Conservation (phyloP, 768 basidiomycete genomes). For the Naganishia kalamii region DNA sequence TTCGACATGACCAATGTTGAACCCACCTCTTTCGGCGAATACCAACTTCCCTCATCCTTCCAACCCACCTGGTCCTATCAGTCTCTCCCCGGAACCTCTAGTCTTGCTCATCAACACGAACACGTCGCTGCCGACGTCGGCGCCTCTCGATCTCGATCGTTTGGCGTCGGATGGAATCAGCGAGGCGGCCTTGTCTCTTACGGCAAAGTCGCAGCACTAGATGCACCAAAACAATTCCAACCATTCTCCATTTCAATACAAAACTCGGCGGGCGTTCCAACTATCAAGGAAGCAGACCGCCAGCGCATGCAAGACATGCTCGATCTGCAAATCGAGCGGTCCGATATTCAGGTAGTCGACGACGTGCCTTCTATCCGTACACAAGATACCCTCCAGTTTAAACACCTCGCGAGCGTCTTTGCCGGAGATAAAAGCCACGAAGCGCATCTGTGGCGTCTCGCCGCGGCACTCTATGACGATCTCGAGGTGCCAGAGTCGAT, state of each 20-base stretch:
- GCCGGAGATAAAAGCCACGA: constrained; percentile 65
- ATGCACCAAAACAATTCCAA: neutral
- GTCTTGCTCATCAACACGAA: constrained; percentile 10
- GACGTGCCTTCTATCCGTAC: constrained; percentile 12
- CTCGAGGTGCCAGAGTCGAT: constrained; percentile 56
- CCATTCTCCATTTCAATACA: neutral
- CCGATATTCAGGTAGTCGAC: neutral
- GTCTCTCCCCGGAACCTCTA: constrained; percentile 5
- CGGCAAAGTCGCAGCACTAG: constrained; percentile 5
- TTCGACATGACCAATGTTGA: constrained; percentile 16
- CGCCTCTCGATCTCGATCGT: constrained; percentile 2
- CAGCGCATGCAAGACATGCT: constrained; percentile 10
- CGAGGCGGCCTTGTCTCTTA: constrained; percentile 13
- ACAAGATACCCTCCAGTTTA: constrained; percentile 59
- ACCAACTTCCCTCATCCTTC: constrained; percentile 18
- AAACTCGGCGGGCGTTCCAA: neutral
- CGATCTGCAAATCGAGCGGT: constrained; percentile 17
- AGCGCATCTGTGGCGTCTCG: constrained; percentile 79
- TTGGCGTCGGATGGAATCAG: constrained; percentile 13
- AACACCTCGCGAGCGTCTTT: constrained; percentile 68
- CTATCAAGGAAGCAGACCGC: neutral
- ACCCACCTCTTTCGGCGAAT: constrained; percentile 17
- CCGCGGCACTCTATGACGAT: constrained; percentile 80
- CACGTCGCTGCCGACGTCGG: neutral
- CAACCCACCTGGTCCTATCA: constrained; percentile 14